Evolutionary conservation across 768 basidiomycete genomes (phyloP).

Genomic region (Lanmaoa pseudosensibilis): DNA sequence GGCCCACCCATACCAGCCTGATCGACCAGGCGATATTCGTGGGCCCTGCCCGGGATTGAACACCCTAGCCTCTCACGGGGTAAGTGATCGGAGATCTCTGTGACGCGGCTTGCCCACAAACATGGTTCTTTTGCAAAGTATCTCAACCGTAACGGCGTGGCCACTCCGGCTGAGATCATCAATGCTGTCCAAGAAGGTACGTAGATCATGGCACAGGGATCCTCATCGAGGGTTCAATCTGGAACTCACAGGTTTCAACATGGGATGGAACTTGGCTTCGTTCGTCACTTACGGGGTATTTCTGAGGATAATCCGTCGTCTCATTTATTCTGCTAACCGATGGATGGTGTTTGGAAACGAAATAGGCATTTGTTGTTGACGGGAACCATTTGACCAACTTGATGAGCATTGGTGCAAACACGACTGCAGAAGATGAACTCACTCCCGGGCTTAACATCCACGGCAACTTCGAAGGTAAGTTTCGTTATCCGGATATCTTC

Average conservation of each 20-base stretch:
- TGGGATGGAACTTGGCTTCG: conserved; percentile 22
- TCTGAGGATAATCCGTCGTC: background rate
- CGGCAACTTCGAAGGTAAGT: conserved; percentile 25
- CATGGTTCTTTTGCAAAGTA: conserved; percentile 10
- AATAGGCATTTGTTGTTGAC: conserved; percentile 26
- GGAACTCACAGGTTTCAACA: conserved; percentile 21
- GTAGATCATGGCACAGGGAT: background rate
- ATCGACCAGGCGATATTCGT: conserved; percentile 23
- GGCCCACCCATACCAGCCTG: conserved; percentile 16
- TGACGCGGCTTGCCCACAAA: background rate
- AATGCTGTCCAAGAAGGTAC: conserved; percentile 24
- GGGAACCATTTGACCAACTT: conserved; percentile 30
- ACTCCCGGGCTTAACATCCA: conserved; percentile 24
- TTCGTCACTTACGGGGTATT: conserved; percentile 25
- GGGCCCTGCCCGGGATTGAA: conserved; percentile 29
- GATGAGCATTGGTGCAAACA: conserved; percentile 28
- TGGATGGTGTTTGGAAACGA: background rate
- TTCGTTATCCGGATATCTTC: background rate
- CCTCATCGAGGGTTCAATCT: background rate
- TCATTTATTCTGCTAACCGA: background rate
- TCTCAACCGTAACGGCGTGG: conserved; percentile 19
- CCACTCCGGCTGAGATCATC: conserved; percentile 25
- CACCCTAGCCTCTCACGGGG: conserved; percentile 29
- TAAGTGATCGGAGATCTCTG: conserved; percentile 5
- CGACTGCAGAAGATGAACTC: conserved; percentile 10